Conservation (phyloP, 768 basidiomycete species). For the Russula griseocarnosa region DNA sequence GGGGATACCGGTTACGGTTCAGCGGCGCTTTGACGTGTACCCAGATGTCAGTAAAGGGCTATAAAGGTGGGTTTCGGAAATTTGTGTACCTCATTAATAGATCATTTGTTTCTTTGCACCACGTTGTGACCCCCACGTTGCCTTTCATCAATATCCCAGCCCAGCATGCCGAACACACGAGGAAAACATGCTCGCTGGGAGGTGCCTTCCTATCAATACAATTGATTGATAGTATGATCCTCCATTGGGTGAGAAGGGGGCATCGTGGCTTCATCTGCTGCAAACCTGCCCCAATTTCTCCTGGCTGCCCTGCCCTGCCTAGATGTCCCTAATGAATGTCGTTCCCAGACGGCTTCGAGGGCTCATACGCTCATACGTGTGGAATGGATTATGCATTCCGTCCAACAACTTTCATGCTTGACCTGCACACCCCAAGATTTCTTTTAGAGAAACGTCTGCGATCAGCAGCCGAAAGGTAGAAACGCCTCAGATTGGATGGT, state of each 20-base stretch:
- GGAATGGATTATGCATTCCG: not conserved
- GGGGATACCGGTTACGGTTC: constrained; percentile 88
- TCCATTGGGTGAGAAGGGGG: not conserved
- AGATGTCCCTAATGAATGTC: not conserved
- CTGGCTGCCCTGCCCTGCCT: not conserved
- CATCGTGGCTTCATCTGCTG: not conserved
- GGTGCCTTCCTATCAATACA: not conserved
- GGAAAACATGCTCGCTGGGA: not conserved
- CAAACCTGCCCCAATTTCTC: not conserved
- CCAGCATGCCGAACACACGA: not conserved
- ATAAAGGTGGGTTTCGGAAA: constrained; percentile 9
- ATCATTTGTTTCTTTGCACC: not conserved
- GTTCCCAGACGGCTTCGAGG: not conserved
- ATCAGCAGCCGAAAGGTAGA: not conserved
- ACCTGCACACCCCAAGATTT: too few species aligned
- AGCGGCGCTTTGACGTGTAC: constrained; percentile 92
- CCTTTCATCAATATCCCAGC: not conserved
- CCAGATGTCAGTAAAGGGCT: constrained; percentile 53
- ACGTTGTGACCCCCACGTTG: constrained; percentile 11
- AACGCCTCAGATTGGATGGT: not conserved
- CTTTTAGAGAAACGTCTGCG: not conserved
- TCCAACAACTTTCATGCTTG: not conserved
- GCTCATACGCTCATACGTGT: too few species aligned
- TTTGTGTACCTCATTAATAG: constrained; percentile 4
- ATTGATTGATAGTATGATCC: not conserved